Conservation (phyloP, 2,329 filamentous ascomycete species). For the Tolypocladium sp. region DNA sequence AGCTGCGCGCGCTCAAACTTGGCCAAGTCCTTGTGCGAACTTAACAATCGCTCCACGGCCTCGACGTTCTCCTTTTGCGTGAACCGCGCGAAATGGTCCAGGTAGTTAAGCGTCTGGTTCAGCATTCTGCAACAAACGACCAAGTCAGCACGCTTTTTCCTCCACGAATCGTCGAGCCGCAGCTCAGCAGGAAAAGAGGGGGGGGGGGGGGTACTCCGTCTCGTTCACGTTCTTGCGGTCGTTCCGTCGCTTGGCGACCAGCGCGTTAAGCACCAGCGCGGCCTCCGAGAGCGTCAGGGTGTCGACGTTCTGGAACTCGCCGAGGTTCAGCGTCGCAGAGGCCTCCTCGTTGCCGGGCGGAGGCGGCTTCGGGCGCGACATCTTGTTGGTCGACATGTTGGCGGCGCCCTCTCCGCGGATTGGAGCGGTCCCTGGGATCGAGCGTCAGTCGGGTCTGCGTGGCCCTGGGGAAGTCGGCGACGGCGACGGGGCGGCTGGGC, state of each 20-base stretch:
- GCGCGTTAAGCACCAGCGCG: conserved; percentile 81
- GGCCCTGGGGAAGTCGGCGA: neutral
- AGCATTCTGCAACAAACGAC: conserved; percentile 49
- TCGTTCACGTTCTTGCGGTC: conserved; percentile 76
- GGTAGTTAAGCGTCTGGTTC: conserved; percentile 81
- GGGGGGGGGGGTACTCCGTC: conserved; percentile 57
- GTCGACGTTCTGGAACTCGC: conserved; percentile 88
- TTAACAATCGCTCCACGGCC: conserved; percentile 81
- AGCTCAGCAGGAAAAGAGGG: neutral
- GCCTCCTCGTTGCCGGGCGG: conserved; percentile 82
- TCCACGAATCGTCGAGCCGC: neutral
- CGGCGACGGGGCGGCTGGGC: neutral
- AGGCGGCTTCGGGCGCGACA: conserved; percentile 59
- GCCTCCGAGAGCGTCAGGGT: conserved; percentile 90
- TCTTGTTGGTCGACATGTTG: conserved; percentile 29
- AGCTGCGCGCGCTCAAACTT: conserved; percentile 92
- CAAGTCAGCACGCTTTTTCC: neutral
- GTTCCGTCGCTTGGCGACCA: conserved; percentile 70
- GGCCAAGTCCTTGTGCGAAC: conserved; percentile 68
- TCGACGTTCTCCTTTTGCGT: conserved; percentile 92
- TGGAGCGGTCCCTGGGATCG: neutral
- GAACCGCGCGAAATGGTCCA: conserved; percentile 91
- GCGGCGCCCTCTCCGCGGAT: neutral
- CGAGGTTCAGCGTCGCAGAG: conserved; percentile 69
- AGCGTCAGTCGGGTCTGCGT: neutral